These are phyloP conservation scores for Beauveria asiatica DNA, from an alignment of 2,329 filamentous ascomycete genomes.

Conservation along the genomic window DNA sequence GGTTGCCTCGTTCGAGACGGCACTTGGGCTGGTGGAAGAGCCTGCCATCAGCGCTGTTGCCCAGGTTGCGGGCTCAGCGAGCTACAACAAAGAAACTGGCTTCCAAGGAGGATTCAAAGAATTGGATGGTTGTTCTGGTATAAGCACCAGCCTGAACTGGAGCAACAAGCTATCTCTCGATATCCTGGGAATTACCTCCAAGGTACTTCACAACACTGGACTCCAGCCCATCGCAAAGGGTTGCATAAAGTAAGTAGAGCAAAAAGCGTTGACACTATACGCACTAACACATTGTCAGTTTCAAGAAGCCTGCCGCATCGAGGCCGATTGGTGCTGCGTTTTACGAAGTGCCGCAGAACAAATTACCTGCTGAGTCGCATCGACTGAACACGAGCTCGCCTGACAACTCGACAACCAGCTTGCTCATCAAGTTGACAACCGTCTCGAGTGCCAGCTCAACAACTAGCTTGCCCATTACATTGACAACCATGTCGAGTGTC, in stretches of 20 bases:
- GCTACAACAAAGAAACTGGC: conserved; percentile 2
- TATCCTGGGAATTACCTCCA: conserved; percentile 11
- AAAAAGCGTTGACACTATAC: neutral
- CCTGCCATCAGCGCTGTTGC: conserved; percentile 20
- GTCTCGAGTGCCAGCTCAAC: too few relatives aligned
- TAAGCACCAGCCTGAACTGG: conserved; percentile 21
- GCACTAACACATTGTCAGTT: neutral
- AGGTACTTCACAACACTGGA: conserved; percentile 17
- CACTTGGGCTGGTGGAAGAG: conserved; percentile 19
- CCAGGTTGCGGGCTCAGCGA: conserved; percentile 14
- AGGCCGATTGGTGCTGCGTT: neutral
- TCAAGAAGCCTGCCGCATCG: neutral
- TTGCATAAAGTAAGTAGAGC: conserved; percentile 19
- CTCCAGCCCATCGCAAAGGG: conserved; percentile 14
- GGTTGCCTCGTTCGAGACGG: conserved; percentile 16
- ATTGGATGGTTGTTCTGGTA: conserved; percentile 19
- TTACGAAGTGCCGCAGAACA: neutral
- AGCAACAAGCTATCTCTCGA: conserved; percentile 20
- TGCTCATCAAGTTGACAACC: too few relatives aligned
- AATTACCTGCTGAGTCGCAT: neutral
- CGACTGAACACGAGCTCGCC: neutral
- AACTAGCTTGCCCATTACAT: too few relatives aligned
- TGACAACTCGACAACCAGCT: neutral
- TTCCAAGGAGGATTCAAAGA: conserved; percentile 16
- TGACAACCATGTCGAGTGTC: neutral